Base-by-base conservation (phyloP, 208 protist species). In the Trypanosoma mega region DNA sequence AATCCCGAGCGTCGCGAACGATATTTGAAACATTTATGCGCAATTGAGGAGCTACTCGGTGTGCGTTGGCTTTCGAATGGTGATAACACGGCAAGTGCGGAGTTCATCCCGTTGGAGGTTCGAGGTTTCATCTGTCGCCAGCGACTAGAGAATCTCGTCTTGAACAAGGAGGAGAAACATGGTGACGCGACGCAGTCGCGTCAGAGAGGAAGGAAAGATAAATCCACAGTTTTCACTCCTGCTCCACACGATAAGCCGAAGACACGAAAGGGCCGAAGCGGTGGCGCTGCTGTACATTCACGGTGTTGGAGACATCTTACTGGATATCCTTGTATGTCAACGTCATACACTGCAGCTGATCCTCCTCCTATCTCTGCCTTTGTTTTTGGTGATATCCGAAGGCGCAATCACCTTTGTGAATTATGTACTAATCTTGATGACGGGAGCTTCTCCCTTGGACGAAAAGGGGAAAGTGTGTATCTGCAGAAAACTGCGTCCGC, bases 11-110 rank as follows among this genome's bases (percentile, higher is more conserved):
- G 63, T 31, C 43, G 54, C 16, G 18, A 39, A 34, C 31, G 55
- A 21, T 71, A 71, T 31, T 57, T 29, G 34, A 51, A 30, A 30
- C 64, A 64, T 48, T 63, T 71, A 26, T 4, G 46, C 20, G 64
- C 64, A 16, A 27, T 71, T 23, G 64, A 71, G 34, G 48, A 59
- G 44, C 18, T 71, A 12, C 49, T 71, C 31, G 64, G 56, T 46
- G 24, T 71, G 51, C 23, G 34, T 41, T 64, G 34, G 49, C 12
- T 3, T 41, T 26, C 43, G 33, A 29, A 37, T 56, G 24, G 12
- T 24, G 39, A 20, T 3, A 37, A 23, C 47, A 18, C 45, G 11
- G 54, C 46, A 4, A 34, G 9, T 26, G 44, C 31, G 36, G 21
- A 51, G 14, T 11, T 24, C 12, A 23, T 63, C 11, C 56, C 56